Percentiles rank a stretch among this genome's conserved stretches.
These are phyloP conservation scores for Skeletonema grethae DNA, from an alignment of 108 stramenopile species.

Conservation along the genomic window DNA sequence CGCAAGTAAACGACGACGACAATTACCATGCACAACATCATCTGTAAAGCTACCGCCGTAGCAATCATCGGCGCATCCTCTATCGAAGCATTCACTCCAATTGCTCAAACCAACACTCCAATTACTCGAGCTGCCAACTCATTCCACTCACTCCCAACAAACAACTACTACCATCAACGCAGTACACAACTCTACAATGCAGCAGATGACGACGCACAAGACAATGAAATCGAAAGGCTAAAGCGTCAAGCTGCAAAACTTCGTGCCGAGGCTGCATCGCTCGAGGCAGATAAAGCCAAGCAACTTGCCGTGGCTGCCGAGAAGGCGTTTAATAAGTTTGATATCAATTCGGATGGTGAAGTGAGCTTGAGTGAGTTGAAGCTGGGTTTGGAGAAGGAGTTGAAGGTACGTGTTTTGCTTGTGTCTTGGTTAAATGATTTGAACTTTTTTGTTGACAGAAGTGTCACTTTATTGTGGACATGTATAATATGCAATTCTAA, in stretches of 20 bases:
- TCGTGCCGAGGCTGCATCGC: slow-evolving; percentile 76
- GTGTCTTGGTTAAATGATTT: background rate
- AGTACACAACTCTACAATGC: slow-evolving; percentile 2
- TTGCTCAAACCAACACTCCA: background rate
- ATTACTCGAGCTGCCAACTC: background rate
- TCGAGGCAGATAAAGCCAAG: slow-evolving; percentile 78
- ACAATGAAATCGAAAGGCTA: slow-evolving; percentile 82
- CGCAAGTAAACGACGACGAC: no score
- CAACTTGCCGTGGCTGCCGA: slow-evolving; percentile 73
- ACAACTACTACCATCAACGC: background rate
- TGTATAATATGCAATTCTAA: background rate
- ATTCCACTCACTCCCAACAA: background rate
- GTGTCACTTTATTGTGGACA: background rate
- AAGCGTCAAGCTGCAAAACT: slow-evolving; percentile 75
- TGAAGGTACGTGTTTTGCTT: slow-evolving; percentile 53
- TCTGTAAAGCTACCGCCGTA: background rate
- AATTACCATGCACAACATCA: background rate
- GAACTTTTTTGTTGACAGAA: background rate
- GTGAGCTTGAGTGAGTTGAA: slow-evolving; percentile 75
- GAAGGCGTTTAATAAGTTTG: slow-evolving; percentile 75
- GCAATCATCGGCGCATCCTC: background rate
- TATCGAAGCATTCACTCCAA: background rate
- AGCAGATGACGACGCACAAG: slow-evolving; percentile 26
- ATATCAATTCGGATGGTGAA: slow-evolving; percentile 79
- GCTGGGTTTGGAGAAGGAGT: slow-evolving; percentile 69